Evolutionary conservation across 768 basidiomycete species (phyloP).

Genomic region (Russula brevipes): DNA sequence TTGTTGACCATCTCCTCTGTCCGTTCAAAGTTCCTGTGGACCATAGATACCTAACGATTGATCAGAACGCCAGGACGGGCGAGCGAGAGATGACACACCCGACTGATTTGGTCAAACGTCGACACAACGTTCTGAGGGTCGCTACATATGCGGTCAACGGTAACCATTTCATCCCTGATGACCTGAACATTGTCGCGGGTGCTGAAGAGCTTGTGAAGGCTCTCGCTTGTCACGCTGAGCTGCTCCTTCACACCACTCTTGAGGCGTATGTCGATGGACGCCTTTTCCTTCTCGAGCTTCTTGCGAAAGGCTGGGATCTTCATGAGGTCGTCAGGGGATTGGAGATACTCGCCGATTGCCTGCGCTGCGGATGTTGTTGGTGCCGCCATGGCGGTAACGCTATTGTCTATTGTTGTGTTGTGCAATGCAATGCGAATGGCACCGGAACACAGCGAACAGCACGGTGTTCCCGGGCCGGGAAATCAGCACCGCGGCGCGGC

Average conservation of each 20-base stretch:
- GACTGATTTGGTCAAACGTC: conserved; percentile 93
- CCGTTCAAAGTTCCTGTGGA: conserved; percentile 91
- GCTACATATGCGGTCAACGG: conserved; percentile 67
- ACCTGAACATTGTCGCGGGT: conserved; percentile 76
- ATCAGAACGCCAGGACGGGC: not conserved
- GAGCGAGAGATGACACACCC: conserved; percentile 49
- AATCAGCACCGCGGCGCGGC: too few relatives aligned
- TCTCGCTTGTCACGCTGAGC: conserved; percentile 83
- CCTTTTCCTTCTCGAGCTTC: conserved; percentile 95
- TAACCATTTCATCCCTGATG: conserved; percentile 81
- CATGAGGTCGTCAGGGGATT: conserved; percentile 88
- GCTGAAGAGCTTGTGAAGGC: conserved; percentile 72
- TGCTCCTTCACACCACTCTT: conserved; percentile 92
- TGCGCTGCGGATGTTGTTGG: conserved; percentile 65
- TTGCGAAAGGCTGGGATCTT: conserved; percentile 87
- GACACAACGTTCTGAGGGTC: conserved; percentile 73
- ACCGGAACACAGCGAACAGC: not conserved
- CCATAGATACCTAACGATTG: conserved; percentile 73
- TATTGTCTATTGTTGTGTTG: too few relatives aligned
- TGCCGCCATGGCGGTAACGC: conserved; percentile 38
- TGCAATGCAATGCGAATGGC: too few relatives aligned
- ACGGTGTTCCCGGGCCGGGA: too few relatives aligned
- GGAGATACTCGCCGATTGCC: conserved; percentile 83
- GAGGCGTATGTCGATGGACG: conserved; percentile 85
- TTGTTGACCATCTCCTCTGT: conserved; percentile 96